Evolutionary conservation across 352 stramenopile species (phyloP).

Genomic region (Pythium aquatile): DNA sequence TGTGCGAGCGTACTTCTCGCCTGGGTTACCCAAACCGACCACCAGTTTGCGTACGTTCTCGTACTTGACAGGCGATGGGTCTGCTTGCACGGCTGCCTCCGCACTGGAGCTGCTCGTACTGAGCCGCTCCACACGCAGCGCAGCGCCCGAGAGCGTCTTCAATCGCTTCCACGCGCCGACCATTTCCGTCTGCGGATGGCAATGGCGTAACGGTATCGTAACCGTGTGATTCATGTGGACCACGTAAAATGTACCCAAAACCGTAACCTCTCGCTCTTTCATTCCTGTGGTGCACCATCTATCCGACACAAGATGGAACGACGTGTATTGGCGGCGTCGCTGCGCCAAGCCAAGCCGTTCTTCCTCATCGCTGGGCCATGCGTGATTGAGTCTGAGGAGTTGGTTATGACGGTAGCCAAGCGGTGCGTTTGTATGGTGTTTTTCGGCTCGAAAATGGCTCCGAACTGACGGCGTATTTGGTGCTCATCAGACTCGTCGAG

Average conservation of each 20-base stretch:
- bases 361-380: constrained; percentile 85
- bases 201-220: constrained; percentile 3
- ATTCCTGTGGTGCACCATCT: constrained; percentile 2
- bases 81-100: neutral
- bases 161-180: constrained; percentile 21
- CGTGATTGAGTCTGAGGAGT: constrained; percentile 69
- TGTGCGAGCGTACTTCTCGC: constrained; percentile 79
- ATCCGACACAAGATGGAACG: constrained; percentile 37
- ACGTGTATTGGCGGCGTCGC: constrained; percentile 42
- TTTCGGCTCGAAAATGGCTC: neutral
- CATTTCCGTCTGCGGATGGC: constrained; percentile 6
- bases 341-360: constrained; percentile 67
- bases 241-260: constrained; percentile 20
- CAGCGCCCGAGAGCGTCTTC: constrained; percentile 23
- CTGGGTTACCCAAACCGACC: constrained; percentile 83
- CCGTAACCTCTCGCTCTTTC: neutral
- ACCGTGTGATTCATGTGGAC: constrained; percentile 5
- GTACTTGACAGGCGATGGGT: constrained; percentile 38
- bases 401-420: constrained; percentile 69
- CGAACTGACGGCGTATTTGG: neutral
- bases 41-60: constrained; percentile 78
- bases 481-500: constrained; percentile 38
- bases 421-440: constrained; percentile 32
- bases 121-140: constrained; percentile 11
- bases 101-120: constrained; percentile 6